Base-by-base conservation (phyloP, 148 eudicot species). In the Pouteria glomerata region DNA sequence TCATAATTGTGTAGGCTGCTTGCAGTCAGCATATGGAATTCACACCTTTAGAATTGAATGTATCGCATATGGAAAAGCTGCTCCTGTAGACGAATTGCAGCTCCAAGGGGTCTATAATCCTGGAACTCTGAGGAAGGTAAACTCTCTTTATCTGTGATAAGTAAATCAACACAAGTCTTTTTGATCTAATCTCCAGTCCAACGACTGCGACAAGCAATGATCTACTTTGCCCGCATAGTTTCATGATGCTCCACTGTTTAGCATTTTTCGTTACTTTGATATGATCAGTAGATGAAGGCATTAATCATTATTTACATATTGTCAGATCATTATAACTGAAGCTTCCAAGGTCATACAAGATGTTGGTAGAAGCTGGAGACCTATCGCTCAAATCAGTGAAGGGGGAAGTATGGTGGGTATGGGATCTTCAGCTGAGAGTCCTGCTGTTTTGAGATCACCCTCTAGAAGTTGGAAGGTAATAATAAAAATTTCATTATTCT, bases 71-170 rank as follows among this genome's bases (percentile, higher is more conserved):
- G 98, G 96, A 76, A 87, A 78, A 80, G 86, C 96, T 44, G 89
- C 96, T 7, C 89, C 84, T 56, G 91, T 93, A 51, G 98, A 93
- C 81, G 91, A 86, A 78, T 76, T 93, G 61, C 98, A 81, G 67
- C 76, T 93, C 63, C 90, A 88, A 80, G 98, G 98, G 52, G 83
- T 93, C 58, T 80, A 75, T 48, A 85, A 87, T 59, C 98, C 91
- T 39, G 86, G 85, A 63, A 58, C 63, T 69, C 64, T 93, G 66
- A 81, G 93, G 80, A 93, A 88, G 98, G 98, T 93, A 74, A 53
- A 42, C 42, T 18, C 58, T 4, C 0, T 39, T 10, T 39, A 2
- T 31, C 19, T 48, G 4, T 58, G 7, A 4, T 39, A 39, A n/a
- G n/a, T n/a, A n/a, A n/a, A n/a, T n/a, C n/a, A n/a, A n/a, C n/a